Evolutionary conservation across 208 protist species (phyloP), one percentile per base, ranked within the genome.

Genomic region (Wallacemonas rigidus): DNA sequence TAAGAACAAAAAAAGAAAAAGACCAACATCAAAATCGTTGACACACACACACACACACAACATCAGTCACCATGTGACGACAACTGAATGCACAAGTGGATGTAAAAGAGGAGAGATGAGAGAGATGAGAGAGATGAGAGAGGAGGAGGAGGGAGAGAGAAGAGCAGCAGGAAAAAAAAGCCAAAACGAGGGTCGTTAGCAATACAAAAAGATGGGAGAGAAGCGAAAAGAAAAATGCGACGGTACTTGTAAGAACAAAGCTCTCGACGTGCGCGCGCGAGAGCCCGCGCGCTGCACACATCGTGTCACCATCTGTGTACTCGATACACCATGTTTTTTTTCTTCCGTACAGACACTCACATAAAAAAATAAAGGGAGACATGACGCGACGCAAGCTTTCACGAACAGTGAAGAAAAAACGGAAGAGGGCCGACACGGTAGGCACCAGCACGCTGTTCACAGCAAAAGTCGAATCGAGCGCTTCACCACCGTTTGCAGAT

Each of bases 201-300:
- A 57, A 54, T 45, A 70, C 12, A 12, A 2, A 76, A 44, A 71
- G 69, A 79, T 55, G 63, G 64, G 41, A 69, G 68, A 70, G 14
- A 55, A 78, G n/a, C 60, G 67, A 79, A 58, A 68, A 61, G 56
- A 69, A 69, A 38, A 54, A 41, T 14, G 7, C 9, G 9, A 7
- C 36, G 38, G 57, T 58, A 58, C 26, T 26, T 26, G 26, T 26
- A 26, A 26, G 26, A 26, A 26, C 26, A 26, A 26, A 26, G 26
- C 26, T 26, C 26, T 26, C 26, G 26, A 26, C 26, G 26, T 26
- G 26, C 26, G 26, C 26, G n/a, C n/a, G n/a, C n/a, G 45, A 50
- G 12, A 50, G 45, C 26, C 26, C 26, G 26, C 26, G 26, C 26
- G 26, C 26, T 26, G 26, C 26, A 26, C 26, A 0, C 26, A 26